These are phyloP conservation scores for Phialophora tarda DNA, from an alignment of 2,329 filamentous ascomycete species.

Conservation along the genomic window DNA sequence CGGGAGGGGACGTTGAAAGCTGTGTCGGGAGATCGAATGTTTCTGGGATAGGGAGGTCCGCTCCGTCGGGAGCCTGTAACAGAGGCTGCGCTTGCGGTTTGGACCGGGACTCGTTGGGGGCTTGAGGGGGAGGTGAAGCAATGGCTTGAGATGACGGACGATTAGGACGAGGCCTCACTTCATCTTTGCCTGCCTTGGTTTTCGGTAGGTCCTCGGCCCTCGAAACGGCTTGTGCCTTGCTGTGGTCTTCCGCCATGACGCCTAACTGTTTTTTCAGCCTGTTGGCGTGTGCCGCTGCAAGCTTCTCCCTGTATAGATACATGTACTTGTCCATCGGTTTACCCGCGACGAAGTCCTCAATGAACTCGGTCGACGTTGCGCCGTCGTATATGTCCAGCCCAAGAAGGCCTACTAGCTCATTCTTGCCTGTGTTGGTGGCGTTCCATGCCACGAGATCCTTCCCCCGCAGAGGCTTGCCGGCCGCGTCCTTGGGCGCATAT, in stretches of 20 bases:
- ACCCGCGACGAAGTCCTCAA: constrained; percentile 27
- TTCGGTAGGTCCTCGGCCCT: neutral
- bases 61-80: neutral
- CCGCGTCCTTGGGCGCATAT: constrained; percentile 29
- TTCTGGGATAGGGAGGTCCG: neutral
- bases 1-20: neutral
- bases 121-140: neutral
- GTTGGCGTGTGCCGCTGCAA: constrained; percentile 9
- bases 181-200: neutral
- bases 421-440: constrained; percentile 1
- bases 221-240: neutral
- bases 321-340: constrained; percentile 33
- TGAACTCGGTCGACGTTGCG: constrained; percentile 23
- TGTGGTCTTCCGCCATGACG: neutral
- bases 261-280: neutral
- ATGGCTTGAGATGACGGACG: neutral
- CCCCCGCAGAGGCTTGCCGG: constrained; percentile 8
- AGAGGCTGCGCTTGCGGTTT: neutral
- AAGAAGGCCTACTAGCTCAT: constrained; percentile 1
- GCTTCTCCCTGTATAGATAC: constrained; percentile 19
- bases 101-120: neutral
- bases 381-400: neutral
- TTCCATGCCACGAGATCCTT: constrained; percentile 6
- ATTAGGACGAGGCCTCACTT: neutral
- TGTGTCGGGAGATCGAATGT: constrained; percentile 1